A percentile compares a stretch with the other conserved stretches of the same genome.
Conservation (phyloP, 768 basidiomycete genomes). For the Suillus discolor region DNA sequence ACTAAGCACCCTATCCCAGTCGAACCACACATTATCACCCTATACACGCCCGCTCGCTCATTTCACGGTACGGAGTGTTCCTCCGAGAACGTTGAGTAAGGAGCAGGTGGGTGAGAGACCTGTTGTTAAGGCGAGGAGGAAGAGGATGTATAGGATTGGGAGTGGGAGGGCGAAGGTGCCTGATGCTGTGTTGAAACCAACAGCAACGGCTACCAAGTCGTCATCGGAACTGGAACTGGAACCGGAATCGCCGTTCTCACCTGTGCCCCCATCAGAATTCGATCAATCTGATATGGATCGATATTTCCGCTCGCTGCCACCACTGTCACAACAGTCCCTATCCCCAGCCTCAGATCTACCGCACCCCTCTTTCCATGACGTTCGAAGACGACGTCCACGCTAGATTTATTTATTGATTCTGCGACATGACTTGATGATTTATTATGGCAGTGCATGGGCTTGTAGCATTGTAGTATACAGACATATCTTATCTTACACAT, state of each 20-base stretch:
- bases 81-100: conserved; percentile 51
- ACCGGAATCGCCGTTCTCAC: conserved; percentile 26
- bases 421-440: background rate
- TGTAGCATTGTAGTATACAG: conserved; percentile 5
- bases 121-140: conserved; percentile 73
- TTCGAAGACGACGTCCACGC: conserved; percentile 25
- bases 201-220: too few species aligned
- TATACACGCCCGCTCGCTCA: conserved; percentile 91
- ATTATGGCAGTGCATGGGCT: background rate
- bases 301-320: conserved; percentile 53
- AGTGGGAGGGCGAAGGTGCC: conserved; percentile 11
- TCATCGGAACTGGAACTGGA: background rate
- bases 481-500: conserved; percentile 2
- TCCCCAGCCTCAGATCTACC: background rate
- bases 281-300: conserved; percentile 74
- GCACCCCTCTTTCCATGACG: conserved; percentile 14
- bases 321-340: background rate
- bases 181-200: background rate
- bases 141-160: conserved; percentile 69
- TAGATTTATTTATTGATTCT: conserved; percentile 7
- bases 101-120: conserved; percentile 45
- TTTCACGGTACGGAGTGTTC: conserved; percentile 90
- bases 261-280: conserved; percentile 54
- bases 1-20: conserved; percentile 80
- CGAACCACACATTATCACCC: conserved; percentile 92